Evolutionary conservation across 2,329 filamentous ascomycete genomes (phyloP).

Genomic region (Diaporthe sp.): DNA sequence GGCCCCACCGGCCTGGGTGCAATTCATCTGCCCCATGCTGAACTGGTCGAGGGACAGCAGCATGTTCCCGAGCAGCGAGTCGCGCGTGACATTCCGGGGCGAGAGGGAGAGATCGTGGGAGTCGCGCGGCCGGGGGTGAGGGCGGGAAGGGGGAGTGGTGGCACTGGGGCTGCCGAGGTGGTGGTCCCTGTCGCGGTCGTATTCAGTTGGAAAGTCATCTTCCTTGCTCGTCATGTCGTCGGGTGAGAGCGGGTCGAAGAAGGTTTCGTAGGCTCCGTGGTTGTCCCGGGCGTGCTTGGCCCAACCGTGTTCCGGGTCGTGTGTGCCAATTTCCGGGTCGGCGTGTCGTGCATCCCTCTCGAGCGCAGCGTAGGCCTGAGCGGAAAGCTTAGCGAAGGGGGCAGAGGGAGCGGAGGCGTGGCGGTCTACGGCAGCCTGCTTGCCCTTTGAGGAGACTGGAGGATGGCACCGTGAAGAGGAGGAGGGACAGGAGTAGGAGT

Average conservation of each 20-base stretch:
- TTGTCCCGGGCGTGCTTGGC: conserved; percentile 38
- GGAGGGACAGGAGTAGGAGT: background rate
- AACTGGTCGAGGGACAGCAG: conserved; percentile 91
- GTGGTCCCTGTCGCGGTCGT: conserved; percentile 41
- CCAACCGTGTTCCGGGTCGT: conserved; percentile 29
- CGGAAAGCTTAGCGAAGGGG: conserved; percentile 16
- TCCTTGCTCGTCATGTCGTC: conserved; percentile 50
- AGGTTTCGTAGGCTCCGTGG: conserved; percentile 47
- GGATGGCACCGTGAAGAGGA: conserved; percentile 38
- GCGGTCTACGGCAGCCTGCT: conserved; percentile 41
- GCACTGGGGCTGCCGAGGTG: conserved; percentile 30
- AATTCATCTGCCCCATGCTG: conserved; percentile 61
- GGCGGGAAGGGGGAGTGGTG: conserved; percentile 39
- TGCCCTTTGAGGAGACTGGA: conserved; percentile 43
- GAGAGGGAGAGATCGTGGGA: conserved; percentile 89
- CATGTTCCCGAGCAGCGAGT: conserved; percentile 96
- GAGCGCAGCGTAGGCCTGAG: conserved; percentile 16
- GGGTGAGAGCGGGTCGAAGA: conserved; percentile 53
- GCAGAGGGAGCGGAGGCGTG: conserved; percentile 1
- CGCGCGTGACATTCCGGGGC: conserved; percentile 79
- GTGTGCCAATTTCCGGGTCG: conserved; percentile 10
- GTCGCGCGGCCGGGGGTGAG: conserved; percentile 58
- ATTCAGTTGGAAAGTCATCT: conserved; percentile 39
- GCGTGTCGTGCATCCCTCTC: conserved; percentile 31
- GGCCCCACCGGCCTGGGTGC: conserved; percentile 38